Evolutionary conservation across 768 basidiomycete species (phyloP), one percentile per base, ranked within the genome.

Genomic region (Russula sp.): DNA sequence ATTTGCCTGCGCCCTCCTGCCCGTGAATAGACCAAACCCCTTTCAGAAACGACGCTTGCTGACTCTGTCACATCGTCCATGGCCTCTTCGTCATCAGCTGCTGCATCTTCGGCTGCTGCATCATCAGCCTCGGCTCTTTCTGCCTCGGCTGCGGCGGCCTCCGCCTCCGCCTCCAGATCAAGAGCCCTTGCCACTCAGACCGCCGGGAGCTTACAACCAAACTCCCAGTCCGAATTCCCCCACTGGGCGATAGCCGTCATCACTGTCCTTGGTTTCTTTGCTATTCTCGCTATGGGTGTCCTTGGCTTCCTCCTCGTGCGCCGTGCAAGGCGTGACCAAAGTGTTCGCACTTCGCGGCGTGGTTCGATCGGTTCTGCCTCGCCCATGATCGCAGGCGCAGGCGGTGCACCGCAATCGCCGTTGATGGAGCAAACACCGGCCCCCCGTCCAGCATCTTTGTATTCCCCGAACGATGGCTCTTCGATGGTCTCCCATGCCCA

Each of bases 181-280:
- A 41, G 56, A 65, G 22, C 45, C 61, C 11, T 50, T 7, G 43
- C 65, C 6, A 38, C 57, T 58, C 35, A 60, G 52, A 56, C 69
- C 8, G 32, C 66, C 36, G 69, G 69, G 35, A 69, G 68, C 64
- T 77, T 89, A 22, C 88, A 88, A 70, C 66, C 70, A 53, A 63
- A 69, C 18, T 59, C 69, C 54, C 69, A 65, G 59, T 70, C 78
- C 16, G 67, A 76, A 39, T 93, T 93, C 70, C 93, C 91, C 9
- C 83, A 83, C 70, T 94, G 91, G 93, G 93, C 90, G 10, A 95
- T 95, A 69, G 91, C 94, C 56, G 87, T 94, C 65, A 90, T 94
- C 56, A 87, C 87, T 50, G 81, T 94, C 45, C 82, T 95, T 29
- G 92, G 90, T 29, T 87, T 93, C 75, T 78, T 93, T 63, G 90